These are phyloP conservation scores for Yamadazyma kitorensis DNA, from an alignment of 805 yeast genomes.

Conservation along the genomic window DNA sequence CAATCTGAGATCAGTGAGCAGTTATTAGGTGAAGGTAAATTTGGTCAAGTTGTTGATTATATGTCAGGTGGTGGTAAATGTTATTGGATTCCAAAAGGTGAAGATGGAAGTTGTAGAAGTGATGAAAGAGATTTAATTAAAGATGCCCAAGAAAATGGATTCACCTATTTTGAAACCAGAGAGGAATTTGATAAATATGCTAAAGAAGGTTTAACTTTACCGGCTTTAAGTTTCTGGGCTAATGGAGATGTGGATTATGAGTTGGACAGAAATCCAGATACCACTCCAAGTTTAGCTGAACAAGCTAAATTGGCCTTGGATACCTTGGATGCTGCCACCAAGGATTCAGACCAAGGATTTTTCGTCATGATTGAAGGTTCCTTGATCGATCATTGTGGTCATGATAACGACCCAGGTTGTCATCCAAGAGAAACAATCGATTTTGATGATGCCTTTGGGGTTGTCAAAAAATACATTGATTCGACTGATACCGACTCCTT, in stretches of 20 bases:
- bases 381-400: slow-evolving; percentile 94
- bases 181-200: slow-evolving; percentile 55
- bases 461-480: slow-evolving; percentile 69
- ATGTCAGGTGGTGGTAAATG: slow-evolving; percentile 92
- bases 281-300: slow-evolving; percentile 76
- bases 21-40: slow-evolving; percentile 75
- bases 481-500: slow-evolving; percentile 70
- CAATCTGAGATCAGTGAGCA: slow-evolving; percentile 87
- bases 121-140: slow-evolving; percentile 72
- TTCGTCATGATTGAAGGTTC: slow-evolving; percentile 87
- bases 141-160: slow-evolving; percentile 55
- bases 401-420: slow-evolving; percentile 89
- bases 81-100: slow-evolving; percentile 66
- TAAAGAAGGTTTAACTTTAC: slow-evolving; percentile 58
- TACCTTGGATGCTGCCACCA: slow-evolving; percentile 63
- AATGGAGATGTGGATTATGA: slow-evolving; percentile 81
- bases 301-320: slow-evolving; percentile 71
- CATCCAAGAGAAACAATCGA: slow-evolving; percentile 90
- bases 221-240: slow-evolving; percentile 74
- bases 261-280: slow-evolving; percentile 62
- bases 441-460: slow-evolving; percentile 74
- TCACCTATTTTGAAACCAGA: slow-evolving; percentile 55
- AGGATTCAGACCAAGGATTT: slow-evolving; percentile 77
- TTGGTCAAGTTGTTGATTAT: slow-evolving; percentile 82
- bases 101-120: slow-evolving; percentile 52